Evolutionary conservation across 805 yeast species (phyloP).

Genomic region (Kodamaea restingae): DNA sequence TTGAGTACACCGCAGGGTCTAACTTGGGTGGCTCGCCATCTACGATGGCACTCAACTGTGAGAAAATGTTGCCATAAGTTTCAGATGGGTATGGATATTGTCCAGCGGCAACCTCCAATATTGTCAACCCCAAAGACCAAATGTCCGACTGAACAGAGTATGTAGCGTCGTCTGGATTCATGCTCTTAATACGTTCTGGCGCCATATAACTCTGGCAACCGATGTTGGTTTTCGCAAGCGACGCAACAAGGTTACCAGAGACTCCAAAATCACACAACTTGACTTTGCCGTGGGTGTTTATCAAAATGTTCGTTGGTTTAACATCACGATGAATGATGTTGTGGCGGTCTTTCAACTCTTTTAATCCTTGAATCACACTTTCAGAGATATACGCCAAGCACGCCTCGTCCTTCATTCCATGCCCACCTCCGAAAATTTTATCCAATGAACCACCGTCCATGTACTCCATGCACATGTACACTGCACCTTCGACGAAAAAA

Average conservation of each 20-base stretch:
- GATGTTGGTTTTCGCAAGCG: constrained; percentile 89
- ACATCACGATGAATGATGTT: constrained; percentile 95
- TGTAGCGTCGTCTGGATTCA: constrained; percentile 69
- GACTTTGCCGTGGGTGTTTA: constrained; percentile 78
- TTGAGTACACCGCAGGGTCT: constrained; percentile 42
- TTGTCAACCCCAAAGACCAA: constrained; percentile 89
- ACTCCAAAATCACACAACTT: constrained; percentile 97
- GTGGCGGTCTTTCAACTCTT: constrained; percentile 80
- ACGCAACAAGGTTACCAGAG: constrained; percentile 89
- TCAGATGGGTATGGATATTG: constrained; percentile 96
- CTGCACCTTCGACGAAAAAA: constrained; percentile 95
- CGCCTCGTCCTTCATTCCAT: constrained; percentile 65
- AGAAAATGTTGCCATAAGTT: constrained; percentile 82
- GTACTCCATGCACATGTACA: constrained; percentile 95
- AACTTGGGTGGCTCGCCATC: constrained; percentile 29
- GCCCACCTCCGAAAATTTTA: constrained; percentile 65
- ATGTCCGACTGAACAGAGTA: constrained; percentile 93
- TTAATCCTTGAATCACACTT: constrained; percentile 75
- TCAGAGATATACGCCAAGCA: constrained; percentile 77
- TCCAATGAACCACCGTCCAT: constrained; percentile 97
- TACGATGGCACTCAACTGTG: constrained; percentile 92
- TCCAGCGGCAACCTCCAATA: constrained; percentile 87
- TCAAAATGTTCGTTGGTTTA: constrained; percentile 90
- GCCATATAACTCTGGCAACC: constrained; percentile 99
- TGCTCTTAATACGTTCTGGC: constrained; percentile 84